These are phyloP conservation scores for Tulasnella sp. DNA, from an alignment of 768 basidiomycete genomes.

Conservation along the genomic window DNA sequence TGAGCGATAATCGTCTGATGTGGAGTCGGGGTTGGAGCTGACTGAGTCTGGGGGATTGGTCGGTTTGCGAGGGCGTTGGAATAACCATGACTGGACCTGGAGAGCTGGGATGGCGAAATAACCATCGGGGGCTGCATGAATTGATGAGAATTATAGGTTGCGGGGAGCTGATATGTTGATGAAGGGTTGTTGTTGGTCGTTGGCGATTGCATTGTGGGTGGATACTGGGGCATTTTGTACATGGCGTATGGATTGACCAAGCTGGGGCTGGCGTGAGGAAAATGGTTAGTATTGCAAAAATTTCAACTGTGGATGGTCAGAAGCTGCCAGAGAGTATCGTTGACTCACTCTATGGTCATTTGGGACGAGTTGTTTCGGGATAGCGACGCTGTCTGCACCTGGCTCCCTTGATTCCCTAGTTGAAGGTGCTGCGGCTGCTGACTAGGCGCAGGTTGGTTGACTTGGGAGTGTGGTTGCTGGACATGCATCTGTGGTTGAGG, in stretches of 20 bases:
- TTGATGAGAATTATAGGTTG: not conserved
- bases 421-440: conserved; percentile 27
- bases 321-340: conserved; percentile 29
- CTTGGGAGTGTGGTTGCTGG: not conserved
- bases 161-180: not conserved
- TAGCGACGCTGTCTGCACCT: not conserved
- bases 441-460: conserved; percentile 20
- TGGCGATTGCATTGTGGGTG: conserved; percentile 56
- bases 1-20: not conserved
- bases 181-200: conserved; percentile 29
- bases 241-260: not conserved
- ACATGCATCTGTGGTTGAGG: conserved; percentile 26
- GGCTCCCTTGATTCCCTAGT: not conserved
- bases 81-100: not conserved
- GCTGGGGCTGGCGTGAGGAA: not conserved
- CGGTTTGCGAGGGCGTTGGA: conserved; percentile 2
- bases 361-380: not conserved
- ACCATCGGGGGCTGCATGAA: conserved; percentile 12
- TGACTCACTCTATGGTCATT: conserved; percentile 58
- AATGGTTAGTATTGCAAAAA: not conserved
- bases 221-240: conserved; percentile 31
- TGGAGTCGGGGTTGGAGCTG: not conserved
- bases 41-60: not conserved
- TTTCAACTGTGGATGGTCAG: not conserved
- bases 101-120: conserved; percentile 2